phyloP scores from a whole-genome alignment of 805 yeast genomes.

The Metschnikowia kunwiensis region DNA sequence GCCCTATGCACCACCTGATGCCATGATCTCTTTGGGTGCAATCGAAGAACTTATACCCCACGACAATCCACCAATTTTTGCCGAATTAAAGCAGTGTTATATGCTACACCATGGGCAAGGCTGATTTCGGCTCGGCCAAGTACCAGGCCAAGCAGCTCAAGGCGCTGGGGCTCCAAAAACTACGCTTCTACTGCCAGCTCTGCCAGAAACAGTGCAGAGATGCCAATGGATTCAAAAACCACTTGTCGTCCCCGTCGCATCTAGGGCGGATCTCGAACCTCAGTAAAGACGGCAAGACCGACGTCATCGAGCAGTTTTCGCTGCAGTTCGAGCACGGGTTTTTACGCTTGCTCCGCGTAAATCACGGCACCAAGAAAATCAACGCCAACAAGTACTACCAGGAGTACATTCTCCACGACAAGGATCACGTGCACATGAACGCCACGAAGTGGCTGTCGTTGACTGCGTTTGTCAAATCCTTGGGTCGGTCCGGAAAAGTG shows the following conservation, averaged over 20 bases:
- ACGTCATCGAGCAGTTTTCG: slow-evolving; percentile 58
- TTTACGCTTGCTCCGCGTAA: slow-evolving; percentile 52
- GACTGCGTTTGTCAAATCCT: slow-evolving; percentile 59
- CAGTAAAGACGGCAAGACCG: slow-evolving; percentile 37
- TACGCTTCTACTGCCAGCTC: slow-evolving; percentile 84
- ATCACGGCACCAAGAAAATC: slow-evolving; percentile 79
- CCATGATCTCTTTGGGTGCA: too few species aligned
- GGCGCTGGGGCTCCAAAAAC: slow-evolving; percentile 79
- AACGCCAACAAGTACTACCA: slow-evolving; percentile 87
- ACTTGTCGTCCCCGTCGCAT: slow-evolving; percentile 80
- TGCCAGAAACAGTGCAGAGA: slow-evolving; percentile 94
- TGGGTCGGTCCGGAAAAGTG: slow-evolving; percentile 57
- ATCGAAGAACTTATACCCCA: too few species aligned
- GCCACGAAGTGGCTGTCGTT: slow-evolving; percentile 78
- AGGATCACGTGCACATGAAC: slow-evolving; percentile 85
- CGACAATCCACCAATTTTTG: too few species aligned
- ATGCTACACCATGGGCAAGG: slow-evolving; percentile 29
- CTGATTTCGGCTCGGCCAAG: slow-evolving; percentile 51
- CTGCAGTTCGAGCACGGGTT: slow-evolving; percentile 61
- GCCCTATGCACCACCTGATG: too few species aligned
- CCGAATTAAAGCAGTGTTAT: too few species aligned
- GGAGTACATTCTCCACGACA: slow-evolving; percentile 72
- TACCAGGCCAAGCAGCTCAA: slow-evolving; percentile 73
- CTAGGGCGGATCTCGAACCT: slow-evolving; percentile 45
- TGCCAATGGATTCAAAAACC: slow-evolving; percentile 92